phyloP scores from a whole-genome alignment of 2,329 filamentous ascomycete species.

The Rhinocladiella mackenziei region DNA sequence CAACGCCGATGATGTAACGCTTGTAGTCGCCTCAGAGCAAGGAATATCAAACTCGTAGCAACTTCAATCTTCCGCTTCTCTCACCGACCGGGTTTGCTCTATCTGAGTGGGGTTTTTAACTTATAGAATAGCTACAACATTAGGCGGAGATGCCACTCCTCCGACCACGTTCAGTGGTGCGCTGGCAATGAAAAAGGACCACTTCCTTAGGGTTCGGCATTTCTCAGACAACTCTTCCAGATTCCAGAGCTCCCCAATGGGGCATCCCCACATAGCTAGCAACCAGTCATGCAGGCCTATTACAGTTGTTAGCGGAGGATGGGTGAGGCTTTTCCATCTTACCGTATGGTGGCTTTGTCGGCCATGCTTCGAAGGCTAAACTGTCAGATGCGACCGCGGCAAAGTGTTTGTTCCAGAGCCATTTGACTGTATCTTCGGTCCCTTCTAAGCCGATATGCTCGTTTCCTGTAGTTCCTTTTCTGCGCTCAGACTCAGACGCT shows the following conservation, averaged over 20 bases:
- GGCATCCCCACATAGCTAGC: conserved; percentile 41
- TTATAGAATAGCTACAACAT: conserved; percentile 23
- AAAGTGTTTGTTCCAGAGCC: conserved; percentile 67
- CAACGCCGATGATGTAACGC: too few species aligned
- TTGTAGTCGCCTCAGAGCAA: too few species aligned
- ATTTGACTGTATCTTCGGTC: conserved; percentile 55
- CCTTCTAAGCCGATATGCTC: conserved; percentile 50
- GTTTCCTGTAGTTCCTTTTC: not conserved
- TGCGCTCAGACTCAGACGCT: conserved; percentile 35
- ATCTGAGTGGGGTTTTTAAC: too few species aligned
- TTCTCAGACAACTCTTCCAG: conserved; percentile 36
- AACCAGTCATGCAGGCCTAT: conserved; percentile 36
- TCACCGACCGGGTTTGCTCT: too few species aligned
- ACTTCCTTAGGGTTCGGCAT: conserved; percentile 36
- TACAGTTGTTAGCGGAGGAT: too few species aligned
- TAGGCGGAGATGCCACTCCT: conserved; percentile 34
- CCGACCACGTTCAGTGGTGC: conserved; percentile 40
- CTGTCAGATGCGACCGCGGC: conserved; percentile 61
- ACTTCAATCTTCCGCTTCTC: too few species aligned
- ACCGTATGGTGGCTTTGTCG: conserved; percentile 39
- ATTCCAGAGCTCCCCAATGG: conserved; percentile 45
- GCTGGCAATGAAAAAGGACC: conserved; percentile 42
- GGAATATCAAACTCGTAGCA: too few species aligned
- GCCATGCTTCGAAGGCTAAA: conserved; percentile 60
- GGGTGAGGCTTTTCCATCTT: too few species aligned